These are phyloP conservation scores for Apiospora aurea DNA, from an alignment of 2,329 filamentous ascomycete genomes.

Conservation along the genomic window DNA sequence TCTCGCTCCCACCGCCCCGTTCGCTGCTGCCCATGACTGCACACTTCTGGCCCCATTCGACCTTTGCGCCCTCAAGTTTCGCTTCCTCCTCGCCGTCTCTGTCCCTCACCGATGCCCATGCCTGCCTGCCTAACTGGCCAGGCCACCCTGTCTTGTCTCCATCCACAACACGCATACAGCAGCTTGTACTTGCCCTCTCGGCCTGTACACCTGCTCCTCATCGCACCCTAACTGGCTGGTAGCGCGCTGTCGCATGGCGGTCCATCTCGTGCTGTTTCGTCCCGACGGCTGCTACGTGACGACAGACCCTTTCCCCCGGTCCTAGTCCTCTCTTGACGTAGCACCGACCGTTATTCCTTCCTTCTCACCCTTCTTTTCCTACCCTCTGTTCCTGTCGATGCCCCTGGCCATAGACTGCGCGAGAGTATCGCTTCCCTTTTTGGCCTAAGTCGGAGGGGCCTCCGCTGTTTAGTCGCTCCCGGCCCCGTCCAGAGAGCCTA, in stretches of 20 bases:
- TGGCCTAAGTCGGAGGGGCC: conserved; percentile 15
- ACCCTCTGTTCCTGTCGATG: background rate
- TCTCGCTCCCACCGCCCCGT: conserved; percentile 15
- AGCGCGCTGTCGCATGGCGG: conserved; percentile 21
- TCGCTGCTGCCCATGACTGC: background rate
- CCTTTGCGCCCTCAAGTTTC: conserved; percentile 13
- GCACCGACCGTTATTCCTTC: conserved; percentile 10
- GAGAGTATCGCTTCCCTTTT: conserved; percentile 11
- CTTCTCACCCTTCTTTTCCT: background rate
- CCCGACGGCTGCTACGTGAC: conserved; percentile 23
- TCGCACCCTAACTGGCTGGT: conserved; percentile 12
- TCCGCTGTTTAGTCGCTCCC: conserved; percentile 15
- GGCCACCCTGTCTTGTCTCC: conserved; percentile 8
- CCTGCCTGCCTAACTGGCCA: background rate
- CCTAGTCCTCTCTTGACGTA: conserved; percentile 15
- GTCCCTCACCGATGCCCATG: conserved; percentile 18
- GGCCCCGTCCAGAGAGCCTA: background rate
- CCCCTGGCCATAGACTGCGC: background rate
- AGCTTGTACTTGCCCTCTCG: background rate
- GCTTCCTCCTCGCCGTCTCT: conserved; percentile 19
- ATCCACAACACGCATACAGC: background rate
- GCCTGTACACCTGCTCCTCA: background rate
- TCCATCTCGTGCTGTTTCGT: conserved; percentile 18
- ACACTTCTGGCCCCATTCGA: background rate
- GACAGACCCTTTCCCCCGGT: conserved; percentile 19